Evolutionary conservation across 2,329 filamentous ascomycete genomes (phyloP).

Genomic region (Torrubiellomyces zombiae): DNA sequence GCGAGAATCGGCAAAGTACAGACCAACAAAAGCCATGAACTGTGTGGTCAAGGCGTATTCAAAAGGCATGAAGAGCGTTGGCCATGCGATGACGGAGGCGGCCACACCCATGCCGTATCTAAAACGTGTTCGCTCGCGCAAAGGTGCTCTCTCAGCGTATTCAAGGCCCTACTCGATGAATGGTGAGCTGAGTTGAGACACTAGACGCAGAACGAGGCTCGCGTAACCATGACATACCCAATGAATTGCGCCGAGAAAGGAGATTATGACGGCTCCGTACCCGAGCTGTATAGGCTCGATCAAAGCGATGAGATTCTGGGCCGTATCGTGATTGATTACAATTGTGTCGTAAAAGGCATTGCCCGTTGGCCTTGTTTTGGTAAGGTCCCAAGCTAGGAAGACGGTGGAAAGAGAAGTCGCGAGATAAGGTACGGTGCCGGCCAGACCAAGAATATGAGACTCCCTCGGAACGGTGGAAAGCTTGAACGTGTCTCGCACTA

Average conservation of each 20-base stretch:
- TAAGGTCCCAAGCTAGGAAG: constrained; percentile 69
- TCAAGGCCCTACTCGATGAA: constrained; percentile 75
- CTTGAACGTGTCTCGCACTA: constrained; percentile 53
- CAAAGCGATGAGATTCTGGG: constrained; percentile 52
- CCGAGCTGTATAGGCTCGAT: constrained; percentile 81
- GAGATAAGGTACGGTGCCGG: constrained; percentile 72
- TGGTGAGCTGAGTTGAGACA: no score
- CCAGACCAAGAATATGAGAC: constrained; percentile 51
- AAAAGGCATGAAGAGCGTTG: constrained; percentile 67
- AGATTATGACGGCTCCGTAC: constrained; percentile 83
- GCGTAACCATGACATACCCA: constrained; percentile 36
- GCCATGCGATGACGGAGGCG: constrained; percentile 73
- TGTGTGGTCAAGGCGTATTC: constrained; percentile 77
- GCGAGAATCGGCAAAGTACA: constrained; percentile 72
- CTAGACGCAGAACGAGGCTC: no score
- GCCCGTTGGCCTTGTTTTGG: constrained; percentile 45
- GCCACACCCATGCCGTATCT: constrained; percentile 74
- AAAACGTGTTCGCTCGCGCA: constrained; percentile 46
- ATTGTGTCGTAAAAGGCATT: constrained; percentile 33
- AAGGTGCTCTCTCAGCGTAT: constrained; percentile 54
- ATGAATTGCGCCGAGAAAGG: constrained; percentile 84
- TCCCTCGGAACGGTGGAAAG: constrained; percentile 49
- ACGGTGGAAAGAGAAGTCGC: constrained; percentile 71
- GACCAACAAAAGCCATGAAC: constrained; percentile 66
- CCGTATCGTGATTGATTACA: constrained; percentile 52